Base-by-base conservation (phyloP, 2,329 filamentous ascomycete genomes). In the Ceratocystis harringtonii region DNA sequence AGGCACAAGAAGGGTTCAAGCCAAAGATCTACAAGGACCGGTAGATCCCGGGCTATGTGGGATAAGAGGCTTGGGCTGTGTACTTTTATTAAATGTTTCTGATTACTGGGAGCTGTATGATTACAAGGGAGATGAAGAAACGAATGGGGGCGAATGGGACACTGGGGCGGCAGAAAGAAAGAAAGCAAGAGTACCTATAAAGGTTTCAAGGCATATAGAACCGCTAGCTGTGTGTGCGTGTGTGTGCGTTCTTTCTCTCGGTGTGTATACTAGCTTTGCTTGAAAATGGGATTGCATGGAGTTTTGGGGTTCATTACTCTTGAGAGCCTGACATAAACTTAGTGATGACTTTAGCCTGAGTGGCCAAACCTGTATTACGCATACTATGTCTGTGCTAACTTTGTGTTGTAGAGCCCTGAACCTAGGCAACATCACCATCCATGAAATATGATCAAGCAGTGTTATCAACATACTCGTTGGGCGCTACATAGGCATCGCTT, bases 11-110 rank as follows among this genome's bases (percentile, higher is more conserved):
- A 69, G 94, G 92, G 0, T 96, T 90, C 85, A 95, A 92, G 75
- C 94, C 92, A 67, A 96, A 96, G 80, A 79, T 96, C 67, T 96
- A 94, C 77, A 95, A 95, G 79, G 89, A 95, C 74, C 81, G 85
- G 81, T 88, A 77, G 74, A 63, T 2, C 2, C 43, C 15, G 44
- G 44, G 4, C 44, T 10, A 8, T 3, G 28, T 25, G 15, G 17
- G 32, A 45, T 50, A 12, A 22, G 22, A 36, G 45, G 44, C 62
- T 55, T 41, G 30, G 28, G 48, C 32, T 55, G 62, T 55, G 48
- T 64, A 55, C 50, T 62, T 66, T 62, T 62, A 62, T 52, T 52
- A 45, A 32, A 32, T 32, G 25, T 58, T 58, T 30, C 25, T 36
- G 52, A n/a, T 58, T 58, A 7, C 52, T 17, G 28, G 52, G 52